Percentiles rank a stretch among this genome's conserved stretches.
Evolutionary conservation across 2,329 filamentous ascomycete species (phyloP).

Genomic region (Microdochium nivale): DNA sequence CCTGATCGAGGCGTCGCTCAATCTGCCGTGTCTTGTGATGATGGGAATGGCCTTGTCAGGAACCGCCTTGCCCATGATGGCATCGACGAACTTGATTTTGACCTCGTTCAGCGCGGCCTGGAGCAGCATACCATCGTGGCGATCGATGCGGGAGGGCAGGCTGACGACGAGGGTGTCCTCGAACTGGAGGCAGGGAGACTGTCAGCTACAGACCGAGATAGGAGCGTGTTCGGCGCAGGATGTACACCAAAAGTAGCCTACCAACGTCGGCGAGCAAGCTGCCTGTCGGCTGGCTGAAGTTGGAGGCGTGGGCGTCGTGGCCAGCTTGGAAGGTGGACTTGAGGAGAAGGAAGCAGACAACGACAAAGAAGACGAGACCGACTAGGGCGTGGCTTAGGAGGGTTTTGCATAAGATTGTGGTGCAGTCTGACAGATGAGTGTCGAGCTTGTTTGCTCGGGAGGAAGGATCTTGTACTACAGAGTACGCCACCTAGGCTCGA

Average conservation of each 20-base stretch:
- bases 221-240: not conserved
- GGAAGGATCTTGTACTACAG: no score
- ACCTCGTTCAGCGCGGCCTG: slow-evolving; percentile 35
- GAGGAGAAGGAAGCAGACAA: no score
- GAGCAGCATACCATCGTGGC: slow-evolving; percentile 39
- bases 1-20: slow-evolving; percentile 17
- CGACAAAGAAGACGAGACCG: no score
- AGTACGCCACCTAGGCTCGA: no score
- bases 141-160: slow-evolving; percentile 38
- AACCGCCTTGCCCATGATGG: slow-evolving; percentile 28
- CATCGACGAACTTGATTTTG: slow-evolving; percentile 35
- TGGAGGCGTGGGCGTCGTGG: no score
- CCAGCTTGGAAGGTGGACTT: no score
- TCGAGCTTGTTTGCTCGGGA: no score
- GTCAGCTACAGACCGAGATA: not conserved
- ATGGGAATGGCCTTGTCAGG: slow-evolving; percentile 26
- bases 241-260: slow-evolving; percentile 9
- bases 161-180: slow-evolving; percentile 42
- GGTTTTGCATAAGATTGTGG: no score
- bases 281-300: no score
- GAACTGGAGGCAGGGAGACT: slow-evolving; percentile 27
- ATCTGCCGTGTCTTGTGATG: slow-evolving; percentile 20
- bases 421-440: no score
- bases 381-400: no score
- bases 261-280: slow-evolving; percentile 4